These are phyloP conservation scores for Lachancea mirantina DNA, from an alignment of 805 yeast species.

Conservation along the genomic window DNA sequence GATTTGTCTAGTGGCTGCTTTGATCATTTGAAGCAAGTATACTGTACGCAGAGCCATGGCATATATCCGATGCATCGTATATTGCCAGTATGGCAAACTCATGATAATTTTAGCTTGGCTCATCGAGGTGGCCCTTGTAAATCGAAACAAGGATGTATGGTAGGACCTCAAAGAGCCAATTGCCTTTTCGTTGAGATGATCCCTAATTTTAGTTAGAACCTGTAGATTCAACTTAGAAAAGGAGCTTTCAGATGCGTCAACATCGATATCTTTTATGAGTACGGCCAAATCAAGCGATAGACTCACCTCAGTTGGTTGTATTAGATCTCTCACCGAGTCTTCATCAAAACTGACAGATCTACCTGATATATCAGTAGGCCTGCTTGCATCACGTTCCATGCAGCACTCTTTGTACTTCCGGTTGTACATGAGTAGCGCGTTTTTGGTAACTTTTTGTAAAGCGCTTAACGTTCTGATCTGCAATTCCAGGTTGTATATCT, in stretches of 20 bases:
- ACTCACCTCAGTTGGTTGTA: constrained; percentile 28
- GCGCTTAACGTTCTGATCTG: constrained; percentile 25
- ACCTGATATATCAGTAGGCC: constrained; percentile 28
- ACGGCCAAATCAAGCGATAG: constrained; percentile 29
- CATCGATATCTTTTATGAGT: constrained; percentile 24
- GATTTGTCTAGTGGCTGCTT: constrained; percentile 21
- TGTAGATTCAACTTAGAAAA: constrained; percentile 27
- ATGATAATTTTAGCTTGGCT: constrained; percentile 18
- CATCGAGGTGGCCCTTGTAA: constrained; percentile 13
- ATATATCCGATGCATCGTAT: constrained; percentile 41
- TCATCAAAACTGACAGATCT: constrained; percentile 25
- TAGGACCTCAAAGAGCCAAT: constrained; percentile 20
- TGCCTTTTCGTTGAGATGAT: constrained; percentile 20
- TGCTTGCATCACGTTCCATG: constrained; percentile 27
- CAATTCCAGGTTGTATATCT: constrained; percentile 20
- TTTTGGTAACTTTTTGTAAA: constrained; percentile 21
- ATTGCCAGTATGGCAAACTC: constrained; percentile 33
- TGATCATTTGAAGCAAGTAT: constrained; percentile 14
- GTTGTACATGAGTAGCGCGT: constrained; percentile 25
- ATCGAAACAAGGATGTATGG: constrained; percentile 23
- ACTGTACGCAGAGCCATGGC: constrained; percentile 24
- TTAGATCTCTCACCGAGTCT: constrained; percentile 26
- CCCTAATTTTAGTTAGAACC: constrained; percentile 22
- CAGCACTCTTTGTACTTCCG: constrained; percentile 26
- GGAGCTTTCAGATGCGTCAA: constrained; percentile 20